These are phyloP conservation scores for Vaccinium vitisidaea DNA, from an alignment of 148 eudicot genomes.

Conservation along the genomic window DNA sequence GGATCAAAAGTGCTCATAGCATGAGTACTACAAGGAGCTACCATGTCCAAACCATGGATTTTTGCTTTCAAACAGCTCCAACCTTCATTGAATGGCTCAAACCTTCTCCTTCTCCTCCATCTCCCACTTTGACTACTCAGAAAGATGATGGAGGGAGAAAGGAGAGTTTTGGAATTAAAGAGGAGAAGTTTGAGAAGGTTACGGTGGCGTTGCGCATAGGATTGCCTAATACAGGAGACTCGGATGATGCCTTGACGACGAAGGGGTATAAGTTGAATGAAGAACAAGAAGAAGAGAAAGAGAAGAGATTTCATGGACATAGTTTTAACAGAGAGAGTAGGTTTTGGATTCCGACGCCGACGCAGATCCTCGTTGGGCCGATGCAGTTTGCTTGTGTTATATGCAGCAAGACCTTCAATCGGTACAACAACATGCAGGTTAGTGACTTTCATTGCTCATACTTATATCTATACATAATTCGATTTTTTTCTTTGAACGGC, in stretches of 20 bases:
- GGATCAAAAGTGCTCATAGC: neutral
- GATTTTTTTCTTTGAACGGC: too few relatives aligned
- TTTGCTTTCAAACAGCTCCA: slow-evolving; percentile 39
- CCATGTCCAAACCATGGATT: slow-evolving; percentile 36
- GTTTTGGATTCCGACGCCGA: slow-evolving; percentile 66
- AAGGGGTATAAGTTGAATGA: slow-evolving; percentile 28
- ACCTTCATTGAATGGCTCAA: slow-evolving; percentile 57
- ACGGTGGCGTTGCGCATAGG: slow-evolving; percentile 52
- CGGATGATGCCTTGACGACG: slow-evolving; percentile 2
- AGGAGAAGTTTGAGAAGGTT: slow-evolving; percentile 30
- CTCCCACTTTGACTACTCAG: neutral
- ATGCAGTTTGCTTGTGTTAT: slow-evolving; percentile 66
- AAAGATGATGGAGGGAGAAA: neutral
- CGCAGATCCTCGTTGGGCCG: slow-evolving; percentile 60
- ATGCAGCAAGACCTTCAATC: slow-evolving; percentile 68
- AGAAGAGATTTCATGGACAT: slow-evolving; percentile 21
- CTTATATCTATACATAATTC: neutral
- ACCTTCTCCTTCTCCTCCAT: slow-evolving; percentile 28
- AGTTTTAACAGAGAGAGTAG: slow-evolving; percentile 37
- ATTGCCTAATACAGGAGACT: slow-evolving; percentile 34
- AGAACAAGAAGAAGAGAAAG: slow-evolving; percentile 11
- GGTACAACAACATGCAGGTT: slow-evolving; percentile 76
- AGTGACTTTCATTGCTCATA: slow-evolving; percentile 10
- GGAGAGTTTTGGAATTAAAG: slow-evolving; percentile 25
- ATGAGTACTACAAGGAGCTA: slow-evolving; percentile 28